Conservation (phyloP, 176 grass and related monocot genomes). For the Aechmea fasciata region DNA sequence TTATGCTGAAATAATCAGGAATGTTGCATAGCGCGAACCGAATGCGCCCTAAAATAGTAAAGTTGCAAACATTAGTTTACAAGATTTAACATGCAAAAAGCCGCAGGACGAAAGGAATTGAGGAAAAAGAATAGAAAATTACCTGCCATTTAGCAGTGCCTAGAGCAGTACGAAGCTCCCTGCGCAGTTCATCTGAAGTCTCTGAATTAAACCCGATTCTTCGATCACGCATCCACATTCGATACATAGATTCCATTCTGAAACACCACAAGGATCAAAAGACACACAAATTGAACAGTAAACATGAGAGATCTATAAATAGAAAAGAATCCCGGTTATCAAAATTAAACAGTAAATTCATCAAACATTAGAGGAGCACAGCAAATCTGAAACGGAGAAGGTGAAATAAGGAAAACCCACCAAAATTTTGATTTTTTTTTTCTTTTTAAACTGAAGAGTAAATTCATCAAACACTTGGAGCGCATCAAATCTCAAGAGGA, state of each 20-base stretch:
- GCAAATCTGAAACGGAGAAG: slow-evolving; percentile 26
- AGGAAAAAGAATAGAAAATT: background rate
- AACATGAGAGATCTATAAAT: background rate
- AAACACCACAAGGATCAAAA: slow-evolving; percentile 4
- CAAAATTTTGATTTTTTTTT: too few relatives aligned
- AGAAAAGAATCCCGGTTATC: background rate
- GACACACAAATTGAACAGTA: background rate
- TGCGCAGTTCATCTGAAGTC: slow-evolving; percentile 37
- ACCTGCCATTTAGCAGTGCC: slow-evolving; percentile 98
- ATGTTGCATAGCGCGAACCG: too few relatives aligned
- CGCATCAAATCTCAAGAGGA: background rate
- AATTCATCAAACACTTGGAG: too few relatives aligned
- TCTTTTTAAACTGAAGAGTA: background rate
- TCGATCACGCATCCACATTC: slow-evolving; percentile 49
- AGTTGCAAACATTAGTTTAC: too few relatives aligned
- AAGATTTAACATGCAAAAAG: too few relatives aligned
- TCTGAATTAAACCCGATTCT: slow-evolving; percentile 29
- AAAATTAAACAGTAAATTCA: background rate
- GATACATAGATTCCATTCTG: slow-evolving; percentile 88
- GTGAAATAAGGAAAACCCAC: background rate
- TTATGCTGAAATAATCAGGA: too few relatives aligned
- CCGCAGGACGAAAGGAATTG: background rate
- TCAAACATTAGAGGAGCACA: too few relatives aligned
- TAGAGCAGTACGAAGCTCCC: slow-evolving; percentile 64
- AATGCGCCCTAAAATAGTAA: too few relatives aligned